A percentile compares a stretch with the other conserved stretches of the same genome.
These are phyloP conservation scores for Lactarius trivialis DNA, from an alignment of 768 basidiomycete genomes.

Conservation along the genomic window DNA sequence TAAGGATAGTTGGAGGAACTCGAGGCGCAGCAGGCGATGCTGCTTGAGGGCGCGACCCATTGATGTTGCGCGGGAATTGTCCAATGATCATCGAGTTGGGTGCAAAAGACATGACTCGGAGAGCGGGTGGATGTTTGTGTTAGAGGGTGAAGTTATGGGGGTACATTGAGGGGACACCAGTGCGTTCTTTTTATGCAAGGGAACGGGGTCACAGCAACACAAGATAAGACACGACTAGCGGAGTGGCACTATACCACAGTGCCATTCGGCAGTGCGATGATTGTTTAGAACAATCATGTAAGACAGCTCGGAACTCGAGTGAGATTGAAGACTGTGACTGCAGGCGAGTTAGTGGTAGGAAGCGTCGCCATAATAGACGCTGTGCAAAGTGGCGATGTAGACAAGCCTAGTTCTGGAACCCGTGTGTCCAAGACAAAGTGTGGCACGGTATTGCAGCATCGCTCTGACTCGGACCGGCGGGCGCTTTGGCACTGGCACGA, in stretches of 20 bases:
- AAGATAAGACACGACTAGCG: not conserved
- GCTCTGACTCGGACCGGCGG: too few relatives aligned
- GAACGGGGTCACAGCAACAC: not conserved
- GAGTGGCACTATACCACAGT: not conserved
- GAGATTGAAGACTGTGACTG: not conserved
- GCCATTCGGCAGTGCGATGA: not conserved
- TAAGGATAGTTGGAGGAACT: slow-evolving; percentile 21
- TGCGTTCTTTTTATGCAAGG: not conserved
- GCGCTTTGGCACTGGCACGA: not conserved
- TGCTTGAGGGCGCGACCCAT: not conserved
- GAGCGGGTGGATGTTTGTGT: not conserved
- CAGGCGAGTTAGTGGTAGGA: too few relatives aligned
- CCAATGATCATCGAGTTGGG: not conserved
- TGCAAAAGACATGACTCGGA: not conserved
- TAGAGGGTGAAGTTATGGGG: not conserved
- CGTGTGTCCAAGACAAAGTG: not conserved
- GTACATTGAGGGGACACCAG: not conserved
- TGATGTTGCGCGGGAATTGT: not conserved
- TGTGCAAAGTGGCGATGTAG: not conserved
- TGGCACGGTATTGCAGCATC: too few relatives aligned
- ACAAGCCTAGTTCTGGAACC: not conserved
- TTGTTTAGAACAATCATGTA: not conserved
- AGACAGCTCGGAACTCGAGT: not conserved
- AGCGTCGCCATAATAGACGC: too few relatives aligned
- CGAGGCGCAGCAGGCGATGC: not conserved